Conservation (phyloP, 1,284 basidiomycete genomes). For the Schizophyllum amplum region DNA sequence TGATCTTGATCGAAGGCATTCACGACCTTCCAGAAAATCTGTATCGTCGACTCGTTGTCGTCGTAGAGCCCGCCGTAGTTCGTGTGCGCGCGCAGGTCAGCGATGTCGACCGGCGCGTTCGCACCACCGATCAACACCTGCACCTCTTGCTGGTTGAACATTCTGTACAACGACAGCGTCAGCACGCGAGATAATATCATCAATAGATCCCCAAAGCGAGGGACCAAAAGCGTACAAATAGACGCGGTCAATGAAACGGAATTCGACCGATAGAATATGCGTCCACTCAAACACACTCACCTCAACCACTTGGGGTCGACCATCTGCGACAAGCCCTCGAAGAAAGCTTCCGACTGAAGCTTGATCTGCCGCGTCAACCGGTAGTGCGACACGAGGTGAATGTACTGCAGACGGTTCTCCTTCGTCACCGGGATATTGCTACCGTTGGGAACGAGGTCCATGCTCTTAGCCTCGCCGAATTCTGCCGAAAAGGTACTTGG, state of each 20-base stretch:
- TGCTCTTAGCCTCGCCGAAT: slow-evolving; percentile 73
- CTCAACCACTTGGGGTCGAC: slow-evolving; percentile 86
- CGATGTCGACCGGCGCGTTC: slow-evolving; percentile 74
- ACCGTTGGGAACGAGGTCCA: slow-evolving; percentile 82
- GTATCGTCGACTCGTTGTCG: slow-evolving; percentile 61
- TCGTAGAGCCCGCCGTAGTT: slow-evolving; percentile 74
- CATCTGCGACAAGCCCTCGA: slow-evolving; percentile 81
- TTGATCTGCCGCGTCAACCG: slow-evolving; percentile 86
- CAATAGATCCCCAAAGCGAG: no score
- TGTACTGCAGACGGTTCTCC: slow-evolving; percentile 87
- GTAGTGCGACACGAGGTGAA: slow-evolving; percentile 86
- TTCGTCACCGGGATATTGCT: slow-evolving; percentile 82
- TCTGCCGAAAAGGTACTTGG: slow-evolving; percentile 40
- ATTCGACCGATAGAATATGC: no score
- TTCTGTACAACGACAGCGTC: slow-evolving; percentile 35
- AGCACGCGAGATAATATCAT: not conserved
- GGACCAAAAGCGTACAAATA: no score
- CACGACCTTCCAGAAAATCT: slow-evolving; percentile 77
- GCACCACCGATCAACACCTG: slow-evolving; percentile 82
- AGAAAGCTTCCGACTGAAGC: slow-evolving; percentile 78
- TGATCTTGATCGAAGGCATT: slow-evolving; percentile 69
- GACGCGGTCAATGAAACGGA: no score
- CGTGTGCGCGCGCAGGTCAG: slow-evolving; percentile 70
- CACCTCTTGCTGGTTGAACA: slow-evolving; percentile 93
- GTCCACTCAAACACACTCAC: slow-evolving; percentile 32